Evolutionary conservation across 2,329 filamentous ascomycete species (phyloP), one percentile per base, ranked within the genome.

Genomic region (Coniella lustricola): DNA sequence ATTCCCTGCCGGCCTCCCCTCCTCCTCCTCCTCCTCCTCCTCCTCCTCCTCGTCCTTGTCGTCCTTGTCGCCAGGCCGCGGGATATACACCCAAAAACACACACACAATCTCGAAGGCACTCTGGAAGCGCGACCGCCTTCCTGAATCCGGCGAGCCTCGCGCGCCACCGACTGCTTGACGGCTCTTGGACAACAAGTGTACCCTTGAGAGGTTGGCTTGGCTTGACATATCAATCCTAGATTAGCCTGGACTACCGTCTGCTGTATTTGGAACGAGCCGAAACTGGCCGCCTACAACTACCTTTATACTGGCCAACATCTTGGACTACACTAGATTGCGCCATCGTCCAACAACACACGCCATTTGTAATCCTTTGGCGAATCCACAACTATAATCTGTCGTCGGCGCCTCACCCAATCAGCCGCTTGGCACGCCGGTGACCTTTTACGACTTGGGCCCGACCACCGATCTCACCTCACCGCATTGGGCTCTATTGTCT

Each of bases 281-380:
- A 38, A 31, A 22, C 39, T 43, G 39, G 32, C n/a, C 20, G 7
- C n/a, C n/a, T n/a, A n/a, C n/a, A n/a, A n/a, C 8, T 34, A 29
- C 10, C 25, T 29, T 5, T 10, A 29, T 29, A 10, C 7, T 17
- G 33, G 31, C 25, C 38, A 29, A 39, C 34, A 7, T 44, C 36
- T n/a, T 42, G n/a, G n/a, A n/a, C 32, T 22, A 33, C 12, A 41
- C 44, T 20, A 12, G 16, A 53, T 53, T 53, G 51, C 51, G 51
- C 45, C 51, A 53, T 53, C 38, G 20, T 18, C 51, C 48, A 47
- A 44, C 40, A 20, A 48, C 25, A 16, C 51, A 48, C 48, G 44
- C 51, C 51, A 53, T 53, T 33, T 40, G 18, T 29, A 10, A 29
- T 29, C 25, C 25, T 29, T 38, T 41, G 20, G 44, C 35, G 7